Conservation (phyloP, 768 basidiomycete species). For the Tephrocybe rancida region DNA sequence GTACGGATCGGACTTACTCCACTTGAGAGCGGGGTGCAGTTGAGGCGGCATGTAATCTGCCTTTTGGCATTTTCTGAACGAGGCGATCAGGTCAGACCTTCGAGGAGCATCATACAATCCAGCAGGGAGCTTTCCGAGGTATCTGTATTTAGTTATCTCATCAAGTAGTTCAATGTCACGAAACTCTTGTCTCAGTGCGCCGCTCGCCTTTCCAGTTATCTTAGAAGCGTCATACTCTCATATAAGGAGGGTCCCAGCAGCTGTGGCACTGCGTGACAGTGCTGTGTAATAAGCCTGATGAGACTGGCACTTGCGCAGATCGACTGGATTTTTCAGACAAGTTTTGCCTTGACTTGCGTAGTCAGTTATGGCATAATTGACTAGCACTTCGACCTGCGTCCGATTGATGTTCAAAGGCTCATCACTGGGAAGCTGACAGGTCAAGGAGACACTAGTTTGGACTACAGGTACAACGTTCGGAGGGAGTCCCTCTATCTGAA, state of each 20-base stretch:
- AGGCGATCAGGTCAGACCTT: constrained; percentile 21
- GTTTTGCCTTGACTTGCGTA: constrained; percentile 31
- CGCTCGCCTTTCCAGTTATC: constrained; percentile 27
- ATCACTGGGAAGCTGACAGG: constrained; percentile 1
- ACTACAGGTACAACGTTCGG: not conserved
- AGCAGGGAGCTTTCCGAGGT: constrained; percentile 16
- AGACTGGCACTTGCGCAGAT: constrained; percentile 6
- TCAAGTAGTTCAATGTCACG: constrained; percentile 35
- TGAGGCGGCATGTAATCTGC: constrained; percentile 18
- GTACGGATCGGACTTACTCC: constrained; percentile 19
- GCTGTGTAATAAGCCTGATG: constrained; percentile 30
- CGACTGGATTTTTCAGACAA: constrained; percentile 21
- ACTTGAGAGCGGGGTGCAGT: constrained; percentile 18
- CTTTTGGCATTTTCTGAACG: constrained; percentile 23
- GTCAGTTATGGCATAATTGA: constrained; percentile 24
- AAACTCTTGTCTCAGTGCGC: constrained; percentile 33
- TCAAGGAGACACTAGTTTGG: not conserved
- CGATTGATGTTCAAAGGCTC: not conserved
- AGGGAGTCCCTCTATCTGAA: constrained; percentile 26
- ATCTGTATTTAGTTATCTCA: constrained; percentile 31
- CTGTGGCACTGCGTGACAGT: constrained; percentile 28
- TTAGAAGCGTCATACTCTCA: constrained; percentile 24
- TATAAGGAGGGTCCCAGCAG: constrained; percentile 28
- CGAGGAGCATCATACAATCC: constrained; percentile 12
- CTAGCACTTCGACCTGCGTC: constrained; percentile 1